Conservation (phyloP, 2,329 filamentous ascomycete genomes). For the Aspergillus flavus region DNA sequence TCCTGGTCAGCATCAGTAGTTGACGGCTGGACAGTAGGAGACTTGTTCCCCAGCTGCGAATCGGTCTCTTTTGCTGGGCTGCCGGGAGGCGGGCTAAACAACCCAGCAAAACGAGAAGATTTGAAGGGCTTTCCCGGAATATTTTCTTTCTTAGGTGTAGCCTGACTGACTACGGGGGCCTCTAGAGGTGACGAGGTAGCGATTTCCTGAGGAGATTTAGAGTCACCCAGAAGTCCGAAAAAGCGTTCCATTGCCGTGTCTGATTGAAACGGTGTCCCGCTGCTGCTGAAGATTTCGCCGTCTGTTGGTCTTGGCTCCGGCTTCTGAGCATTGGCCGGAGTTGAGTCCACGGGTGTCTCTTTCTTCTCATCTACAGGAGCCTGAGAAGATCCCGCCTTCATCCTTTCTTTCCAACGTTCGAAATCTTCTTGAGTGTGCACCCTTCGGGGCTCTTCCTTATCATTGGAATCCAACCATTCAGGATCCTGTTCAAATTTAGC, state of each 20-base stretch:
- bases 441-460: slow-evolving; percentile 66
- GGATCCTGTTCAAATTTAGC: slow-evolving; percentile 73
- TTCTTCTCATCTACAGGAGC: slow-evolving; percentile 48
- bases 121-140: slow-evolving; percentile 61
- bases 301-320: slow-evolving; percentile 46
- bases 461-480: slow-evolving; percentile 82
- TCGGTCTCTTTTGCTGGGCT: slow-evolving; percentile 49
- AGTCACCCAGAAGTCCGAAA: slow-evolving; percentile 64
- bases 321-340: slow-evolving; percentile 32
- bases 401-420: slow-evolving; percentile 88
- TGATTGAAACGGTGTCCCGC: slow-evolving; percentile 63
- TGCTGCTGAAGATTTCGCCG: slow-evolving; percentile 55
- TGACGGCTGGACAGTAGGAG: slow-evolving; percentile 37
- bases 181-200: slow-evolving; percentile 39
- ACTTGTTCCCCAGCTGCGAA: slow-evolving; percentile 25
- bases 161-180: neutral
- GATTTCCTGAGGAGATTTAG: slow-evolving; percentile 48
- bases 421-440: slow-evolving; percentile 87
- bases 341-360: slow-evolving; percentile 33
- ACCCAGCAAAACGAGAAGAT: slow-evolving; percentile 82
- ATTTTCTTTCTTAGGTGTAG: slow-evolving; percentile 46
- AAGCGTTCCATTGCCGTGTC: slow-evolving; percentile 76
- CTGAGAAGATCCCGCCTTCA: slow-evolving; percentile 67
- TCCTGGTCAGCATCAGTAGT: slow-evolving; percentile 71
- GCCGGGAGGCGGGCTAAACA: slow-evolving; percentile 66